Evolutionary conservation across 257 asterid species (phyloP).

Genomic region (Cordia subcordata): DNA sequence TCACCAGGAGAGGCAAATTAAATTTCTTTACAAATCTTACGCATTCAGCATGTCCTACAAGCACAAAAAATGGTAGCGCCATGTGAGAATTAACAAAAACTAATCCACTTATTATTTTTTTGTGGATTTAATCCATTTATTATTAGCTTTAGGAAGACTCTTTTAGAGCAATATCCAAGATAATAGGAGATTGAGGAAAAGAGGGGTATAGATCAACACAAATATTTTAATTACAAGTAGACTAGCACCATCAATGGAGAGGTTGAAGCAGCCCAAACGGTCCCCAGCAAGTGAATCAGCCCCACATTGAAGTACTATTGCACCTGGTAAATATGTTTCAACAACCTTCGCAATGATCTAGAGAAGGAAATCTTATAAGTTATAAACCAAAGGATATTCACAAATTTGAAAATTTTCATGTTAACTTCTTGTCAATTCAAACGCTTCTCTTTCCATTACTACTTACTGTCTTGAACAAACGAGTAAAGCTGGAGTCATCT

Average conservation of each 20-base stretch:
- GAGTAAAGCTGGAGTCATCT: constrained; percentile 80
- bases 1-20: constrained; percentile 91
- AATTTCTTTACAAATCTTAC: constrained; percentile 90
- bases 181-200: constrained; percentile 2
- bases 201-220: constrained; percentile 7
- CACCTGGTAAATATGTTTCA: constrained; percentile 94
- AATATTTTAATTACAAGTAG: constrained; percentile 31
- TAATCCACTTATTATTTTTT: too few species aligned
- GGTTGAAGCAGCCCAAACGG: constrained; percentile 98
- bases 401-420: not conserved
- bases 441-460: not conserved
- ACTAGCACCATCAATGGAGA: constrained; percentile 92
- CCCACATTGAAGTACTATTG: constrained; percentile 97
- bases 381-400: constrained; percentile 8
- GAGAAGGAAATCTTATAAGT: constrained; percentile 22
- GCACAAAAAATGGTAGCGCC: constrained; percentile 12
- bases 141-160: not conserved
- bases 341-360: constrained; percentile 86
- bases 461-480: constrained; percentile 82
- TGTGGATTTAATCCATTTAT: too few species aligned
- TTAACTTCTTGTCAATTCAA: not conserved
- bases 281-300: constrained; percentile 99
- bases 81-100: constrained; percentile 1
- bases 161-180: constrained; percentile 3
- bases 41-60: constrained; percentile 97